Conservation (phyloP, 768 basidiomycete genomes). For the Russula foetens region DNA sequence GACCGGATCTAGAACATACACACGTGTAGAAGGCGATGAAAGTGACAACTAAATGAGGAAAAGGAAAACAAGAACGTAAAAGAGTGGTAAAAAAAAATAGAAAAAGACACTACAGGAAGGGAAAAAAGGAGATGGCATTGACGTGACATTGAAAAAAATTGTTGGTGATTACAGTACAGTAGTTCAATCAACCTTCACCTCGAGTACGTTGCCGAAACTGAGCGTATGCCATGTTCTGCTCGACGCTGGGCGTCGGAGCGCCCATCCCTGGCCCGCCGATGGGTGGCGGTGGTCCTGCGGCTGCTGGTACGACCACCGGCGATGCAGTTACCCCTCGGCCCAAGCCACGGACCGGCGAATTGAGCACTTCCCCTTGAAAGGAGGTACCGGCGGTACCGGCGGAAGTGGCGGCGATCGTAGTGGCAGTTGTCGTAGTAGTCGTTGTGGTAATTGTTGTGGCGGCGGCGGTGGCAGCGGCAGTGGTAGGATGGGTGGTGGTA, state of each 20-base stretch:
- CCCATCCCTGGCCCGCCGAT: slow-evolving; percentile 24
- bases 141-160: too few species aligned
- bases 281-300: slow-evolving; percentile 29
- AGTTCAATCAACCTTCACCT: neutral
- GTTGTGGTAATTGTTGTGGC: too few species aligned
- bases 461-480: neutral
- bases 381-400: slow-evolving; percentile 17
- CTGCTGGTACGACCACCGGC: slow-evolving; percentile 32
- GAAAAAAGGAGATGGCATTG: too few species aligned
- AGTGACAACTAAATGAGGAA: neutral
- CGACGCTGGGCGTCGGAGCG: slow-evolving; percentile 57
- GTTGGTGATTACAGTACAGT: too few species aligned
- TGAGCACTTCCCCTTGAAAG: slow-evolving; percentile 11
- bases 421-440: too few species aligned
- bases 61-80: neutral
- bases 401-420: neutral
- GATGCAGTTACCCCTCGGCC: slow-evolving; percentile 26
- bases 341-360: slow-evolving; percentile 38
- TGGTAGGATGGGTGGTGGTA: slow-evolving; percentile 33
- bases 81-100: neutral
- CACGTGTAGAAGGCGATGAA: neutral
- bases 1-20: neutral
- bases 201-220: slow-evolving; percentile 33
- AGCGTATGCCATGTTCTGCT: slow-evolving; percentile 81
- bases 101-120: neutral